Conservation (phyloP, 2,329 filamentous ascomycete genomes). For the Nemania sp. region DNA sequence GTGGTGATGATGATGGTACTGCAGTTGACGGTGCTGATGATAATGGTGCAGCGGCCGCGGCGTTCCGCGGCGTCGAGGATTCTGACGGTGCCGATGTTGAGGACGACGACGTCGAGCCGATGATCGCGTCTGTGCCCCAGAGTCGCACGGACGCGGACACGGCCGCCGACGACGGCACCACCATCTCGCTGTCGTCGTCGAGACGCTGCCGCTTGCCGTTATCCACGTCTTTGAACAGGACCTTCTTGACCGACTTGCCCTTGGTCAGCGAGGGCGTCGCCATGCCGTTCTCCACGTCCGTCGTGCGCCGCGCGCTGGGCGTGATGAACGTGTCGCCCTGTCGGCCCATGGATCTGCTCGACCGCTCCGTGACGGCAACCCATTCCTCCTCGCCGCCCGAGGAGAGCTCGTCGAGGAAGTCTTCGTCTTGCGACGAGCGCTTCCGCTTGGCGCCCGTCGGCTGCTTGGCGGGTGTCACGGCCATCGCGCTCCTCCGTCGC, state of each 20-base stretch:
- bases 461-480: constrained; percentile 17
- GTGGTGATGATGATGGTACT: neutral
- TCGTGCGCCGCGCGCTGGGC: constrained; percentile 15
- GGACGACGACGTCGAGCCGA: constrained; percentile 18
- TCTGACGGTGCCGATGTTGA: neutral
- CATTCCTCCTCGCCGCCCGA: constrained; percentile 38
- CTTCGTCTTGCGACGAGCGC: constrained; percentile 28
- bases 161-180: neutral
- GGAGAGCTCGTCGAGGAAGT: constrained; percentile 37
- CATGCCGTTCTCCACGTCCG: constrained; percentile 29
- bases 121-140: constrained; percentile 25
- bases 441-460: constrained; percentile 32
- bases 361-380: constrained; percentile 30
- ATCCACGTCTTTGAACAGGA: constrained; percentile 11
- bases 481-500: constrained; percentile 5
- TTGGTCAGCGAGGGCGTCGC: constrained; percentile 34
- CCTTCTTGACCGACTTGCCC: constrained; percentile 31
- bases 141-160: constrained; percentile 24
- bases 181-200: neutral
- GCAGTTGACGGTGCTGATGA: too few relatives aligned
- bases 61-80: neutral
- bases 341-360: constrained; percentile 10
- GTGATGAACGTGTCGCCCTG: constrained; percentile 11
- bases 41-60: too few relatives aligned
- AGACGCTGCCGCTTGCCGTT: constrained; percentile 28